Evolutionary conservation across 768 basidiomycete species (phyloP).

Genomic region (Amanita thiersii): DNA sequence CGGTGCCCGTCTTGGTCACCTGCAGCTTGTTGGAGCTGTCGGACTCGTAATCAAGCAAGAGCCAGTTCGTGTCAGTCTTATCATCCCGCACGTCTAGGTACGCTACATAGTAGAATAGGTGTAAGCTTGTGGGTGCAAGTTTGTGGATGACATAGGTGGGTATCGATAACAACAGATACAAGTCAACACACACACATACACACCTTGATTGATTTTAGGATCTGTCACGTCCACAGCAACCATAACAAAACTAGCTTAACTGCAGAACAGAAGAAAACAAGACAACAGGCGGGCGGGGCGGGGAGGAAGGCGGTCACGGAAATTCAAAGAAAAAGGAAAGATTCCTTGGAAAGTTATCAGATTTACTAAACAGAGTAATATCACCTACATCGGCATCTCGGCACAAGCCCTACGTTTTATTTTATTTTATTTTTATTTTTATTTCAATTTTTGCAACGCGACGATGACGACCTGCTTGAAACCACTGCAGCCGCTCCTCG

Average conservation of each 20-base stretch:
- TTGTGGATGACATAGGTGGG: background rate
- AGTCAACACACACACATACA: conserved; percentile 12
- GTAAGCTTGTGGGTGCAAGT: background rate
- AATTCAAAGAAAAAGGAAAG: too few species aligned
- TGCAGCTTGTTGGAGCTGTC: conserved; percentile 77
- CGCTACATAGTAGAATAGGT: conserved; percentile 37
- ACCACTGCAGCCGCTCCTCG: too few species aligned
- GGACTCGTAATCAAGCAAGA: conserved; percentile 83
- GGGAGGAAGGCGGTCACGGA: background rate
- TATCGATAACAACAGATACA: too few species aligned
- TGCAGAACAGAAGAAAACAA: conserved; percentile 5
- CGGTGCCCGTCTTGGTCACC: conserved; percentile 72
- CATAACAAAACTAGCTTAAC: conserved; percentile 8
- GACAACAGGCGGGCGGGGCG: background rate
- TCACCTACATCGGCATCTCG: too few species aligned
- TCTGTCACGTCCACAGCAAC: conserved; percentile 33
- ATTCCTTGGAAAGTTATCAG: too few species aligned
- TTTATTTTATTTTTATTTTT: too few species aligned
- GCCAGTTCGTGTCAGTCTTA: conserved; percentile 85
- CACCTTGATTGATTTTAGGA: conserved; percentile 67
- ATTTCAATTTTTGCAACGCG: too few species aligned
- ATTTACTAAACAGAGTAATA: too few species aligned
- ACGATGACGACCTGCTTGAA: too few species aligned
- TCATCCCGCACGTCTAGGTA: conserved; percentile 83
- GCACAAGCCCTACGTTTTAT: too few species aligned